Conservation (phyloP, 345 rosid genomes). For the Linum lewisii region DNA sequence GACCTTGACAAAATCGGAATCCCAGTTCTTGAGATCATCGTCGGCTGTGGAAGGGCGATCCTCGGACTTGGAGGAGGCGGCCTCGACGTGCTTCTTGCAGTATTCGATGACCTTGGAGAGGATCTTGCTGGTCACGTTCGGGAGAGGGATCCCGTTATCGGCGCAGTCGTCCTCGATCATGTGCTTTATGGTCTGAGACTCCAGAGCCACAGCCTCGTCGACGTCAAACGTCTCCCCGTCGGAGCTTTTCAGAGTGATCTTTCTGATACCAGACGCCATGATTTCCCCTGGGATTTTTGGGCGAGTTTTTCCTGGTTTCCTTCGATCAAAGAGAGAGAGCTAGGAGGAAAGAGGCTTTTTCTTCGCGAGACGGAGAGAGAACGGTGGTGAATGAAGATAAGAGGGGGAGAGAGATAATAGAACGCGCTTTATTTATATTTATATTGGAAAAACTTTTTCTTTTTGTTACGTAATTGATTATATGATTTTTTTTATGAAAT, state of each 20-base stretch:
- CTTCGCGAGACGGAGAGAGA: no score
- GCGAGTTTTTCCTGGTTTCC: no score
- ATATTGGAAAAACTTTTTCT: no score
- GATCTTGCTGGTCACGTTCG: constrained; percentile 23
- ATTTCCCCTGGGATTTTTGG: not conserved
- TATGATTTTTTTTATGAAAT: no score
- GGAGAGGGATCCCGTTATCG: constrained; percentile 17
- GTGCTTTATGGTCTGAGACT: constrained; percentile 24
- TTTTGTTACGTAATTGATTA: no score
- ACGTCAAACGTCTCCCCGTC: constrained; percentile 2
- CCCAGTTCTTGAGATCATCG: constrained; percentile 18
- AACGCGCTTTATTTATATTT: no score
- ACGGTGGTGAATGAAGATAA: no score
- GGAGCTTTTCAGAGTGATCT: constrained; percentile 1
- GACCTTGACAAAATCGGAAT: constrained; percentile 24
- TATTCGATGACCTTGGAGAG: constrained; percentile 24
- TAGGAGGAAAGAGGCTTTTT: no score
- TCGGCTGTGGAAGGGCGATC: not conserved
- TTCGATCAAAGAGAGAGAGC: no score
- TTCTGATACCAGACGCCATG: not conserved
- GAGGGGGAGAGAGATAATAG: no score
- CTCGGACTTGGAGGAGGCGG: constrained; percentile 1
- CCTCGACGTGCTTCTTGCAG: constrained; percentile 25
- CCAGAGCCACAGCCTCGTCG: constrained; percentile 6
- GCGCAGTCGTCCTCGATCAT: no score